phyloP scores from a whole-genome alignment of 2,329 filamentous ascomycete genomes.

The Verticillium dahliae region DNA sequence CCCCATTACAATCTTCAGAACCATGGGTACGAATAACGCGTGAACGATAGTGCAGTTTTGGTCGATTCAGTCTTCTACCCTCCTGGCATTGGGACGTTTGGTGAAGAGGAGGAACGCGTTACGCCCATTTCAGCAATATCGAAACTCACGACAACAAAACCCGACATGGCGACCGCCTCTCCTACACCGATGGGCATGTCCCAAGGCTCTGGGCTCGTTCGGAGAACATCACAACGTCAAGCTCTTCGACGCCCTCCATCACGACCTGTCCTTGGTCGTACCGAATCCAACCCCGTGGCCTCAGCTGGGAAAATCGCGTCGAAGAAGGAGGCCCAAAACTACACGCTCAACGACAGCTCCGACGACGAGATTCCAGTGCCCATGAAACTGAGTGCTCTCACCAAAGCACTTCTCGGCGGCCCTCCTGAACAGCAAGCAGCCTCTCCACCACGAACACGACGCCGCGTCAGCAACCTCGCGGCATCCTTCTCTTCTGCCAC shows the following conservation, averaged over 20 bases:
- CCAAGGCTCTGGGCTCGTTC: conserved; percentile 35
- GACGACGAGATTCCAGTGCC: conserved; percentile 90
- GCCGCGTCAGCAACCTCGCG: conserved; percentile 40
- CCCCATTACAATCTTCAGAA: conserved; percentile 14
- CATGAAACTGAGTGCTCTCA: conserved; percentile 89
- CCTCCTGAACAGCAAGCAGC: conserved; percentile 35
- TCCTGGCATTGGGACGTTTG: background rate
- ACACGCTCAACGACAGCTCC: conserved; percentile 74
- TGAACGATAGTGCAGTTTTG: conserved; percentile 27
- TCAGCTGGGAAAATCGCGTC: conserved; percentile 14
- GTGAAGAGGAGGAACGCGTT: conserved; percentile 1
- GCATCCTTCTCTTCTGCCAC: conserved; percentile 33
- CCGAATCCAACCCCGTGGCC: conserved; percentile 35
- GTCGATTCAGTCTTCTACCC: conserved; percentile 10
- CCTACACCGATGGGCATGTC: conserved; percentile 46
- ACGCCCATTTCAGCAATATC: background rate
- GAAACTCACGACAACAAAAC: conserved; percentile 7
- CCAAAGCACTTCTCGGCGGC: conserved; percentile 70
- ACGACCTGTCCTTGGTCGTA: conserved; percentile 35
- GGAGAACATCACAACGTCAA: conserved; percentile 51
- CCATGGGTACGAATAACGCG: conserved; percentile 32
- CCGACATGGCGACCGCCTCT: conserved; percentile 43
- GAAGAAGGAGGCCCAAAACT: conserved; percentile 34
- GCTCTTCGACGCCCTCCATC: conserved; percentile 43
- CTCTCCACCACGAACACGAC: conserved; percentile 41